phyloP scores from a whole-genome alignment of 495 filamentous ascomycete genomes.

The Neurospora hispaniola region DNA sequence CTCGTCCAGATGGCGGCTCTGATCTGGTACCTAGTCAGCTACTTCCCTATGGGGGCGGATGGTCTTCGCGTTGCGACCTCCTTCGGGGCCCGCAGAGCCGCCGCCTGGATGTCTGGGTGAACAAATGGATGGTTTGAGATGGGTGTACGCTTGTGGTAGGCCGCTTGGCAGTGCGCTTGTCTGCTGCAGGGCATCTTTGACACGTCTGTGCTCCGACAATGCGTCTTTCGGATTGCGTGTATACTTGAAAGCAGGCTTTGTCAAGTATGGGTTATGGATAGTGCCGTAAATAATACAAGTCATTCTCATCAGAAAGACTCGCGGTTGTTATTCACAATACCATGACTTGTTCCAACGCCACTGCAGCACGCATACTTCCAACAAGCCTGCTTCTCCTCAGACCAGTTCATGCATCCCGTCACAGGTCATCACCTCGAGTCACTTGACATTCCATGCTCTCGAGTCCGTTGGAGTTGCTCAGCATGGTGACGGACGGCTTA shows the following conservation, averaged over 20 bases:
- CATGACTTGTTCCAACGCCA: not conserved
- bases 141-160: not conserved
- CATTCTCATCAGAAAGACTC: not conserved
- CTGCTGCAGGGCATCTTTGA: not conserved
- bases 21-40: constrained; percentile 91
- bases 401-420: not conserved
- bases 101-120: constrained; percentile 81
- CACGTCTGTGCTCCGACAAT: not conserved
- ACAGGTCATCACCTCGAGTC: not conserved
- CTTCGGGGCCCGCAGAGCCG: constrained; percentile 73
- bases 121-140: not conserved
- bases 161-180: not conserved
- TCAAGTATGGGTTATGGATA: not conserved
- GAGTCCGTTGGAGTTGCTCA: not conserved
- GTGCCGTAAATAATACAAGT: not conserved
- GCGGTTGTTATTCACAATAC: not conserved
- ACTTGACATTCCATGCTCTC: not conserved
- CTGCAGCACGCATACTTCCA: not conserved
- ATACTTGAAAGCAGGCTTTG: not conserved
- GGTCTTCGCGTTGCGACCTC: constrained; percentile 77
- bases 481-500: not conserved
- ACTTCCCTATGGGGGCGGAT: constrained; percentile 93
- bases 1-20: constrained; percentile 74
- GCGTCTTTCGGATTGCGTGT: not conserved
- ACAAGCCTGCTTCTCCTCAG: not conserved